These are phyloP conservation scores for Xylaria castorea DNA, from an alignment of 495 filamentous ascomycete species.

Conservation along the genomic window DNA sequence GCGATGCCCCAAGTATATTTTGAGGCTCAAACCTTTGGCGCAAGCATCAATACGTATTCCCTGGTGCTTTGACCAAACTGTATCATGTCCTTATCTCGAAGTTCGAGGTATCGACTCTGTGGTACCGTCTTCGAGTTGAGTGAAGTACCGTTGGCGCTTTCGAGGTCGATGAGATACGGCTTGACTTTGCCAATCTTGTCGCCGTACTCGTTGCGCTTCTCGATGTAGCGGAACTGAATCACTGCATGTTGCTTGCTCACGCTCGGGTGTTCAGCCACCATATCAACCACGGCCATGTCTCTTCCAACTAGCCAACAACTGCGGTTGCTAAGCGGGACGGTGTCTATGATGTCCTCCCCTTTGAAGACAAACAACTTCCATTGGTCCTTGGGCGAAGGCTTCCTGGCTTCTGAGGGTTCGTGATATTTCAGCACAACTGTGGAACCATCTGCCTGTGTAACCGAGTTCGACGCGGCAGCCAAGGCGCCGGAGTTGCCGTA, in stretches of 20 bases:
- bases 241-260: slow-evolving; percentile 95
- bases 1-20: background rate
- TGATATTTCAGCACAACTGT: slow-evolving; percentile 89
- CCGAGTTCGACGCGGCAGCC: slow-evolving; percentile 86
- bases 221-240: slow-evolving; percentile 86
- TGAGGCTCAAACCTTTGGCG: slow-evolving; percentile 49
- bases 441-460: slow-evolving; percentile 69
- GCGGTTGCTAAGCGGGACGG: slow-evolving; percentile 72
- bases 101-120: slow-evolving; percentile 79
- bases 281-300: slow-evolving; percentile 79
- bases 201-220: slow-evolving; percentile 84
- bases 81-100: slow-evolving; percentile 87
- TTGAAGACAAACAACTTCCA: slow-evolving; percentile 98
- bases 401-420: slow-evolving; percentile 91
- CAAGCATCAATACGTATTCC: slow-evolving; percentile 85
- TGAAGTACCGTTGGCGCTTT: slow-evolving; percentile 89
- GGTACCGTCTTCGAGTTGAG: slow-evolving; percentile 79
- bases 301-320: slow-evolving; percentile 92
- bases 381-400: slow-evolving; percentile 74
- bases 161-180: slow-evolving; percentile 91
- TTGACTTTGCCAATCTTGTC: slow-evolving; percentile 81
- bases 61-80: slow-evolving; percentile 85
- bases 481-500: slow-evolving; percentile 80
- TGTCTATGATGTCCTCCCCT: slow-evolving; percentile 76
- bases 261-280: slow-evolving; percentile 87